Evolutionary conservation across 176 grass and related monocot species (phyloP), one percentile per base, ranked within the genome.

Genomic region (Phyllostachys edulis): DNA sequence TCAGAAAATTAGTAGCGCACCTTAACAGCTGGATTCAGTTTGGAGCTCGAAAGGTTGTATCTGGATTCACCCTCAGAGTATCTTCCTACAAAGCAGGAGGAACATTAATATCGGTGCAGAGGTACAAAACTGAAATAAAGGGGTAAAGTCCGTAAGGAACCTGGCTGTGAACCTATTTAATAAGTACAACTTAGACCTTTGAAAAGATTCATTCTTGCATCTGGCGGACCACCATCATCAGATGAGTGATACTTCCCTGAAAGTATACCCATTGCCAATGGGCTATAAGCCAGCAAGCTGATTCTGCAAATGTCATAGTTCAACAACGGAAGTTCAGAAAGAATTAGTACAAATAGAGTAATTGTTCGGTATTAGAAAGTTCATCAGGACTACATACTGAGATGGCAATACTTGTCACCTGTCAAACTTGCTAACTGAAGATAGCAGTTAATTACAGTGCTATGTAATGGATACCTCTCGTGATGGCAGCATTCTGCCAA

Each of bases 181-280:
- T 65, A 37, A 20, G 2, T 49, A 37, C 27, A 85, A 42, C n/a
- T 29, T 40, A 6, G 65, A 95, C 96, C 93, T 92, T 60, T 88
- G 73, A 98, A 98, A 80, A 98, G 79, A 89, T 95, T 98, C 87
- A 98, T 88, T 79, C 96, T 84, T 86, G 91, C 93, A 63, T 95
- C 91, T 46, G 54, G 72, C 11, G 89, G 89, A 4, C 82, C 83
- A 3, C 77, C 79, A 63, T 69, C 63, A 60, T 68, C 56, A 17
- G 62, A 59, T 9, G 79, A 90, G 57, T 89, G 88, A 56, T 98
- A 98, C 81, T 98, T 98, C 61, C 93, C 93, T 55, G 93, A 95
- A 83, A 95, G 92, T 90, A 98, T 90, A 63, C 92, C 96, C 93
- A 98, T 98, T 55, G 96, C 93, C 89, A 98, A 93, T 63, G 96